Percentiles rank a stretch among this genome's conserved stretches.
phyloP scores from a whole-genome alignment of 2,329 filamentous ascomycete genomes.

The Emericellopsis atlantica region DNA sequence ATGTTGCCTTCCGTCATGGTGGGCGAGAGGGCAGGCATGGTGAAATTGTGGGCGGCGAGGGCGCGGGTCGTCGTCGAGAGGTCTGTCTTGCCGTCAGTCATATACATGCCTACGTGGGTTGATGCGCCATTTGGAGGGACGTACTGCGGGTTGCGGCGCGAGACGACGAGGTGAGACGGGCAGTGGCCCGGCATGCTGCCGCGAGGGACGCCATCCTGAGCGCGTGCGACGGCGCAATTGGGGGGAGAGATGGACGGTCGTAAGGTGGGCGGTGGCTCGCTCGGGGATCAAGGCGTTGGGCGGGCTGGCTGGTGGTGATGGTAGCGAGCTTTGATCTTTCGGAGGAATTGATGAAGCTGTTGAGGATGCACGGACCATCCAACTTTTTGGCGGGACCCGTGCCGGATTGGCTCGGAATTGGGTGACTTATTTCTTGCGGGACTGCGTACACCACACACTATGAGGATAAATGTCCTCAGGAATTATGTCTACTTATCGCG shows the following conservation, averaged over 20 bases:
- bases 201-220: slow-evolving; percentile 51
- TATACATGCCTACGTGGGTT: not conserved
- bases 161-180: slow-evolving; percentile 34
- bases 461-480: no score
- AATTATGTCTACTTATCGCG: no score
- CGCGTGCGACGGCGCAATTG: not conserved
- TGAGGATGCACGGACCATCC: not conserved
- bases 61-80: slow-evolving; percentile 49
- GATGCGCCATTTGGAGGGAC: slow-evolving; percentile 18
- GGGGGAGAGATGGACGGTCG: slow-evolving; percentile 4
- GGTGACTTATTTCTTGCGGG: not conserved
- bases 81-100: slow-evolving; percentile 26
- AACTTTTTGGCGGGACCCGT: not conserved
- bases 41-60: slow-evolving; percentile 73
- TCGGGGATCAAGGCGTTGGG: slow-evolving; percentile 3
- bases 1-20: slow-evolving; percentile 95
- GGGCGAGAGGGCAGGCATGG: slow-evolving; percentile 81
- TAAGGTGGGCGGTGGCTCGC: slow-evolving; percentile 5
- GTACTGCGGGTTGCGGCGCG: slow-evolving; percentile 28
- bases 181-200: slow-evolving; percentile 50
- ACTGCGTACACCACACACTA: no score
- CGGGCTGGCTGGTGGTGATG: not conserved
- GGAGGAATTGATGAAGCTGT: not conserved
- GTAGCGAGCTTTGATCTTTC: not conserved
- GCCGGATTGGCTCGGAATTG: not conserved